Percentiles rank a stretch among this genome's conserved stretches.
Evolutionary conservation across 768 basidiomycete genomes (phyloP).

Genomic region (Galerina marginata): DNA sequence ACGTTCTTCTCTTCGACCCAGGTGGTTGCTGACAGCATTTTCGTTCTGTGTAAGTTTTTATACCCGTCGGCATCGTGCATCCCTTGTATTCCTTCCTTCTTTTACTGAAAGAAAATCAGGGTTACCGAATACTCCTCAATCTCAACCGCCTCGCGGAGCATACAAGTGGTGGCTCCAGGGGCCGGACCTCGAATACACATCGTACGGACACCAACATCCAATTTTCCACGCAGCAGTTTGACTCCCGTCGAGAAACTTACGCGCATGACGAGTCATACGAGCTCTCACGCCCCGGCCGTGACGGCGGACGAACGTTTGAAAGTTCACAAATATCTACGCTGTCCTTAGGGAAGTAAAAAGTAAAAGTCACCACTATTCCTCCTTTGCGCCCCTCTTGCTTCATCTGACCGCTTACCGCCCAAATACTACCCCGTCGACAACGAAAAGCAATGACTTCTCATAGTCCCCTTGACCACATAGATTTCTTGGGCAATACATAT

Average conservation of each 20-base stretch:
- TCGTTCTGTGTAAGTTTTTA: conserved; percentile 36
- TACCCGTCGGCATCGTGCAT: background rate
- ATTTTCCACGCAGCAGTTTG: conserved; percentile 31
- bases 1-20: conserved; percentile 13
- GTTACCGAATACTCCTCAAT: conserved; percentile 43
- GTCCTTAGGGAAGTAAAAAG: conserved; percentile 10
- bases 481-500: too few relatives aligned
- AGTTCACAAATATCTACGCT: conserved; percentile 18
- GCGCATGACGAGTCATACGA: conserved; percentile 25
- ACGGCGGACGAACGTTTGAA: conserved; percentile 10
- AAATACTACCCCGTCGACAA: too few relatives aligned
- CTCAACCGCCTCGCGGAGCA: conserved; percentile 32
- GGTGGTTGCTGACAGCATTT: conserved; percentile 40
- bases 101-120: conserved; percentile 23
- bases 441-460: too few relatives aligned
- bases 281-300: conserved; percentile 10
- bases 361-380: background rate
- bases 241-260: conserved; percentile 11
- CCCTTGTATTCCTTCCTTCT: background rate
- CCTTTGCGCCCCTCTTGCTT: background rate
- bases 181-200: conserved; percentile 19
- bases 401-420: background rate
- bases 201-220: conserved; percentile 35
- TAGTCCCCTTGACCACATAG: too few relatives aligned
- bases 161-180: conserved; percentile 10